A percentile compares a stretch with the other conserved stretches of the same genome.
phyloP scores from a whole-genome alignment of 163 green algal species.

The Coccomyxa subellipsoidea region DNA sequence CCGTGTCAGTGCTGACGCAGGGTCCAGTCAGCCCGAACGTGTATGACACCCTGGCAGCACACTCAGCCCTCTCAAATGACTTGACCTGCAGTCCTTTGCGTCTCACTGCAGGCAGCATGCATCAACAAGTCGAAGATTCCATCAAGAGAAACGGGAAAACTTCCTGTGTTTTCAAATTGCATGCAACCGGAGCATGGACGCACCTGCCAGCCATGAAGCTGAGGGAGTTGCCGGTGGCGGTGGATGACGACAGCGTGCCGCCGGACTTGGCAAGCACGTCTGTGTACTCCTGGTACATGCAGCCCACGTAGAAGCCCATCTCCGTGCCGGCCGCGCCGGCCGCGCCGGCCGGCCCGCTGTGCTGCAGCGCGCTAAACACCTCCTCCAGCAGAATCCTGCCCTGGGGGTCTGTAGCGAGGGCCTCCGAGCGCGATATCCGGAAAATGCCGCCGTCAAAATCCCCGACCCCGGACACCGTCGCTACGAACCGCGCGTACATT shows the following conservation, averaged over 20 bases:
- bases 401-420: slow-evolving; percentile 80
- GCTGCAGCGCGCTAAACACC: neutral
- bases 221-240: slow-evolving; percentile 37
- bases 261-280: slow-evolving; percentile 26
- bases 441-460: slow-evolving; percentile 41
- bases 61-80: neutral
- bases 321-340: neutral
- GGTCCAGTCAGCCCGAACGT: slow-evolving; percentile 66
- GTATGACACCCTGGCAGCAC: slow-evolving; percentile 58
- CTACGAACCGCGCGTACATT: slow-evolving; percentile 36
- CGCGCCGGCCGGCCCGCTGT: neutral
- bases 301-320: slow-evolving; percentile 34
- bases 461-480: slow-evolving; percentile 39
- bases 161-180: neutral
- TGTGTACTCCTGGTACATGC: slow-evolving; percentile 44
- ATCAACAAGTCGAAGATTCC: too few species aligned
- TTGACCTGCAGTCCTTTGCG: too few species aligned
- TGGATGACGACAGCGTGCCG: slow-evolving; percentile 22
- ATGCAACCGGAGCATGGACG: neutral
- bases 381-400: slow-evolving; percentile 74
- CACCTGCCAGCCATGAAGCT: slow-evolving; percentile 43
- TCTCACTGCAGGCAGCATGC: neutral
- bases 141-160: too few species aligned
- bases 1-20: slow-evolving; percentile 79
- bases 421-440: slow-evolving; percentile 44